phyloP scores from a whole-genome alignment of 2,329 filamentous ascomycete genomes.

The Scolecobasidium constrictum region DNA sequence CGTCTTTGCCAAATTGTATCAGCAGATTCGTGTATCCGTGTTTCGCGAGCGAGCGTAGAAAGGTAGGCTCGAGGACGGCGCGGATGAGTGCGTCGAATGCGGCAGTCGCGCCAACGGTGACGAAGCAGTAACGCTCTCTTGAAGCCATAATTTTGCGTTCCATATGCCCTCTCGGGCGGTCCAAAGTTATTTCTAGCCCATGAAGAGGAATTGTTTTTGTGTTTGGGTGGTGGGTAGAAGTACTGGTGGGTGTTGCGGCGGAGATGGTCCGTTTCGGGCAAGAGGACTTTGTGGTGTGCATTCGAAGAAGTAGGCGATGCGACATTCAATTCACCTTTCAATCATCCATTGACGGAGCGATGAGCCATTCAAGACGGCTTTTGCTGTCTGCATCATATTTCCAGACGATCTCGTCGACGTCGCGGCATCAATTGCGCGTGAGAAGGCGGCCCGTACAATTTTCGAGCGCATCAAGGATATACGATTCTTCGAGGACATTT shows the following conservation, averaged over 20 bases:
- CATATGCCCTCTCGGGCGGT: not conserved
- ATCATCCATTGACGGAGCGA: not conserved
- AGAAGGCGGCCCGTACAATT: not conserved
- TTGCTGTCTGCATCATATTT: not conserved
- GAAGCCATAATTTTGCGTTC: not conserved
- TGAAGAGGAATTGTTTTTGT: no score
- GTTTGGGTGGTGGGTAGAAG: no score
- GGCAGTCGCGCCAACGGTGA: constrained; percentile 88
- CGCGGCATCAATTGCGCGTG: not conserved
- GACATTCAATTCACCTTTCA: no score
- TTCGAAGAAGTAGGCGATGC: no score
- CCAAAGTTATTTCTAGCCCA: not conserved
- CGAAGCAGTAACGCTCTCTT: constrained; percentile 39
- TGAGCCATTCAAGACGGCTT: not conserved
- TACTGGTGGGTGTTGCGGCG: no score
- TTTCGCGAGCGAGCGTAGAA: constrained; percentile 49
- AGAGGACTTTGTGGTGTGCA: no score
- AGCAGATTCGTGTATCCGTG: constrained; percentile 59
- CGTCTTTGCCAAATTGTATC: constrained; percentile 70
- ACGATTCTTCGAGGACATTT: no score
- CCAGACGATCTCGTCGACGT: not conserved
- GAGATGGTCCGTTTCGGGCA: no score
- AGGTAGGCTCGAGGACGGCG: constrained; percentile 44
- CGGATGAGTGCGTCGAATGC: constrained; percentile 63
- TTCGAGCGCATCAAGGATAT: no score